Percentiles rank a stretch among this genome's conserved stretches.
These are phyloP conservation scores for Phytophthora syringae DNA, from an alignment of 352 stramenopile species.

Conservation along the genomic window DNA sequence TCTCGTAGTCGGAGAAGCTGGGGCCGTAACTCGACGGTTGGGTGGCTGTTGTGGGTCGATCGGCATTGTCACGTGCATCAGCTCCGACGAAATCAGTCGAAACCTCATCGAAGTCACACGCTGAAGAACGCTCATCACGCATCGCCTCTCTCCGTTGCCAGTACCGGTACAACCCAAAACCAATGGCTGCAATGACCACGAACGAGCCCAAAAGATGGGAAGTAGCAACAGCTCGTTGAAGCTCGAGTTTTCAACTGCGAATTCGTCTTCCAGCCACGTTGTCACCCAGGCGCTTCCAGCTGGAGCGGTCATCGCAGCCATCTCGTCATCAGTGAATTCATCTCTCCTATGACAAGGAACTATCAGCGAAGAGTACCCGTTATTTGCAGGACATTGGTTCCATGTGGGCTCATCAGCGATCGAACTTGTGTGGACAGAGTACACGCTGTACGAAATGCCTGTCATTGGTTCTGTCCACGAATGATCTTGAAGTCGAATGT, in stretches of 20 bases:
- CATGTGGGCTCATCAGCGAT: constrained; percentile 24
- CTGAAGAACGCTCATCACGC: neutral
- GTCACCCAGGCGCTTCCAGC: constrained; percentile 26
- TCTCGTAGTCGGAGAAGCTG: constrained; percentile 19
- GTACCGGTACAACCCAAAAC: constrained; percentile 13
- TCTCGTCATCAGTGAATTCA: constrained; percentile 20
- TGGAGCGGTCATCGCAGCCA: constrained; percentile 18
- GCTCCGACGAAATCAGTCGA: constrained; percentile 9
- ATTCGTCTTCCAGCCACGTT: constrained; percentile 30
- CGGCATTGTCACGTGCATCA: constrained; percentile 3
- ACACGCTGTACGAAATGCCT: constrained; percentile 22
- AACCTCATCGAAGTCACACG: constrained; percentile 11
- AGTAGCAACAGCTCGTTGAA: constrained; percentile 31
- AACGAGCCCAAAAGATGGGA: constrained; percentile 25
- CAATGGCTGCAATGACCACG: neutral
- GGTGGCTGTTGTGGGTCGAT: neutral
- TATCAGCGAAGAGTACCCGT: constrained; percentile 26
- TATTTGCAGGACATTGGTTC: constrained; percentile 21
- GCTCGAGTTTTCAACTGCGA: constrained; percentile 2
- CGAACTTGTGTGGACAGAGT: constrained; percentile 29
- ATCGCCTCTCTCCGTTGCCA: constrained; percentile 16
- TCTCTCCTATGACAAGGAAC: constrained; percentile 27
- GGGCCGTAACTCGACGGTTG: constrained; percentile 4
- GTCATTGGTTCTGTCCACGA: constrained; percentile 30
- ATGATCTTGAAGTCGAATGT: constrained; percentile 37